Evolutionary conservation across 148 eudicot genomes (phyloP), one percentile per base, ranked within the genome.

Genomic region (Vaccinium darrowii): DNA sequence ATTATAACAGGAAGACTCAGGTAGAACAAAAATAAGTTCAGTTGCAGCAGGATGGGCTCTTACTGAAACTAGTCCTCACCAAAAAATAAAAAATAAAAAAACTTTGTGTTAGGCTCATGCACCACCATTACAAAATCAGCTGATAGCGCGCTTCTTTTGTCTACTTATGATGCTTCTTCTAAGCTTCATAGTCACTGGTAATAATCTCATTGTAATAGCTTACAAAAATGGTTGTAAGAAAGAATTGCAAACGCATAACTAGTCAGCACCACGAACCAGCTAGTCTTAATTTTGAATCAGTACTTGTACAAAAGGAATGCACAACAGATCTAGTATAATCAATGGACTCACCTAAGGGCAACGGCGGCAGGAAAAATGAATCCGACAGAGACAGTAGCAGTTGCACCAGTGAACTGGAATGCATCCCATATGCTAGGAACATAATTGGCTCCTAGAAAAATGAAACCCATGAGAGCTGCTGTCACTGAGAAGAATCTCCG

Each of bases 351-450:
- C 97, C 95, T 91, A 65, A 94, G 93, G 65, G 94, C 89, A 85
- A 94, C 82, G 18, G 95, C 90, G 82, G 97, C 95, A 14, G 97
- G 97, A 84, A 94, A 92, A 77, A 94, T 93, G 89, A 65, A 94
- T 86, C 98, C 95, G 69, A 94, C 94, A n/a, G 91, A 82, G 36
- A 93, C 93, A 77, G 94, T 87, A 85, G 98, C 98, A 39, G 98
- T 94, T 73, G 98, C 98, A 33, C 98, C 95, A 3, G 94, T 94
- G 82, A 94, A 93, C 88, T 93, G 98, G 86, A 94, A 94, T 79
- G 98, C 95, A 77, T 92, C 95, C 95, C 95, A 93, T 58, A 93
- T 94, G 84, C 92, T 94, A 65, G 94, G 98, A 63, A 94, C 93
- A 86, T 47, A 93, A 84, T 94, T 94, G 82, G 95, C 93, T 74